Conservation (phyloP, 495 filamentous ascomycete species). For the Penicillium waksmanii region DNA sequence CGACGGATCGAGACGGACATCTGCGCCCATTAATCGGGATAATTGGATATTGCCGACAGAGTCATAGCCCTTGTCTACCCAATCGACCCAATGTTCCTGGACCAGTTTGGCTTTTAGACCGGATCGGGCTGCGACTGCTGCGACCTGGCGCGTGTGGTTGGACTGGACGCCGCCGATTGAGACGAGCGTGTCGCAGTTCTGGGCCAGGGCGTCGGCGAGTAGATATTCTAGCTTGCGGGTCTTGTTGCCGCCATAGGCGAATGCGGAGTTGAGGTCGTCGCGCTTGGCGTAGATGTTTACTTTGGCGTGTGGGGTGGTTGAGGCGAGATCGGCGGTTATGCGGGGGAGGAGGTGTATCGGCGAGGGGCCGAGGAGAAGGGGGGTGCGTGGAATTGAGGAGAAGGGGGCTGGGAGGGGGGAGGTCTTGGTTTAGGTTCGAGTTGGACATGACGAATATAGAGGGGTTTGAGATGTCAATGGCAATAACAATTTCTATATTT, state of each 20-base stretch:
- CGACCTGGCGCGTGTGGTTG: constrained; percentile 68
- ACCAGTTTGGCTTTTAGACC: constrained; percentile 59
- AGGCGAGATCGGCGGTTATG: constrained; percentile 58
- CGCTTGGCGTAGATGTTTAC: constrained; percentile 64
- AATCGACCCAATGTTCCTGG: constrained; percentile 68
- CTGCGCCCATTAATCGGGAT: constrained; percentile 62
- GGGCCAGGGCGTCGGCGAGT: constrained; percentile 57
- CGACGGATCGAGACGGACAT: constrained; percentile 53
- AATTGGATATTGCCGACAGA: constrained; percentile 66
- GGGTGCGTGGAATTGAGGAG: constrained; percentile 55
- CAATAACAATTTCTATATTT: background rate
- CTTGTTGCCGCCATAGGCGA: constrained; percentile 70
- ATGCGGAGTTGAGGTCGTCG: constrained; percentile 64
- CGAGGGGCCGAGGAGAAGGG: constrained; percentile 60
- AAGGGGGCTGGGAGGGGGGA: constrained; percentile 58
- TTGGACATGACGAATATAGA: constrained; percentile 1
- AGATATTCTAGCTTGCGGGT: constrained; percentile 68
- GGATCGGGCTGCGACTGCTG: constrained; percentile 55
- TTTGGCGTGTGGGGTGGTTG: constrained; percentile 25
- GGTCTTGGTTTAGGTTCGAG: background rate
- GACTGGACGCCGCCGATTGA: constrained; percentile 67
- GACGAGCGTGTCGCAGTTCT: constrained; percentile 59
- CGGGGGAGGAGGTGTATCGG: constrained; percentile 64
- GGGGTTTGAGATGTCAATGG: background rate
- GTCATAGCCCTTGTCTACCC: constrained; percentile 53